Conservation (phyloP, 805 yeast species). For the Cyberlindnera lachancei region DNA sequence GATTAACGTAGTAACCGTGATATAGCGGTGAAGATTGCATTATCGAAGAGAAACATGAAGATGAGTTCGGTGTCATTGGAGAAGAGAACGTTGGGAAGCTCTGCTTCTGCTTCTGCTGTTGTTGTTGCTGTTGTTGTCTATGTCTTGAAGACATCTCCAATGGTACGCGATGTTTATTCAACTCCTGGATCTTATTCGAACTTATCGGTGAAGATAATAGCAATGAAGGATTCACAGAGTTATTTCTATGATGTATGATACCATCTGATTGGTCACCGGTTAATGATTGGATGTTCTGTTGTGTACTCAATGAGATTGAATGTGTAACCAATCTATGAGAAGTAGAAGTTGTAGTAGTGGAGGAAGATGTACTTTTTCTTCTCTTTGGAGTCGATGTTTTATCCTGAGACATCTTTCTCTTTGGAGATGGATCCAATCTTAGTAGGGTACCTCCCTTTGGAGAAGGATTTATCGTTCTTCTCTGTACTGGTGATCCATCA, state of each 20-base stretch:
- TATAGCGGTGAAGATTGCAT: constrained; percentile 25
- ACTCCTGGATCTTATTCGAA: constrained; percentile 10
- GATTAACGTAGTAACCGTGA: constrained; percentile 21
- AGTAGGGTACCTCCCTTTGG: constrained; percentile 23
- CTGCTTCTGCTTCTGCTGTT: neutral
- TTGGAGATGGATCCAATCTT: constrained; percentile 7
- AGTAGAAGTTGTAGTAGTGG: constrained; percentile 2
- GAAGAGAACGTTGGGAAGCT: constrained; percentile 12
- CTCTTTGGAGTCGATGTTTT: constrained; percentile 2
- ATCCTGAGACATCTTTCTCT: neutral
- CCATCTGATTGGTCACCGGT: constrained; percentile 3
- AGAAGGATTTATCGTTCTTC: constrained; percentile 12
- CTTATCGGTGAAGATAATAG: constrained; percentile 22
- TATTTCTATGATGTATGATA: neutral
- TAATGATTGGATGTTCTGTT: constrained; percentile 17
- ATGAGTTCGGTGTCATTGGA: constrained; percentile 22
- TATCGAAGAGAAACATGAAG: constrained; percentile 23
- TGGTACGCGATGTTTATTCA: constrained; percentile 10
- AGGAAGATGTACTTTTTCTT: constrained; percentile 5
- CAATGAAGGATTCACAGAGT: constrained; percentile 20
- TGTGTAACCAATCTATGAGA: neutral
- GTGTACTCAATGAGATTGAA: constrained; percentile 12
- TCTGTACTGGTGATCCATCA: constrained; percentile 14
- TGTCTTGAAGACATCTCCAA: too few relatives aligned
- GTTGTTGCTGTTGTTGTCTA: too few relatives aligned